phyloP scores from a whole-genome alignment of 2,329 filamentous ascomycete species.

The Zasmidium citrigriseum region DNA sequence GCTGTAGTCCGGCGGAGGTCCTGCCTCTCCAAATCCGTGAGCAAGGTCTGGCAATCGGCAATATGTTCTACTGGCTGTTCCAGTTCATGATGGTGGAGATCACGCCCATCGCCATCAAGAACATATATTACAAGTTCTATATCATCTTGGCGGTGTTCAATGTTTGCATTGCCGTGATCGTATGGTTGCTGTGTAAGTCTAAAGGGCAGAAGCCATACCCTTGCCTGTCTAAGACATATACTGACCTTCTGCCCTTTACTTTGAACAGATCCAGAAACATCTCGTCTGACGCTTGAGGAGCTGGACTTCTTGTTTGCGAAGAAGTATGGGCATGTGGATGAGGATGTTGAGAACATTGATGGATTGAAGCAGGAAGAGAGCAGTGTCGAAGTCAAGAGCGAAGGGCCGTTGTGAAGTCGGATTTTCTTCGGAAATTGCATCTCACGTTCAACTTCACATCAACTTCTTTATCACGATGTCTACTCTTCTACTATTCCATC shows the following conservation, averaged over 20 bases:
- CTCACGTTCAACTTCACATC: not conserved
- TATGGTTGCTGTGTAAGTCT: conserved; percentile 41
- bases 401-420: not conserved
- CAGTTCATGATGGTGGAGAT: conserved; percentile 19
- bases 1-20: conserved; percentile 11
- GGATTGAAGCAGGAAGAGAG: not conserved
- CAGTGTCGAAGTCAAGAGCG: not conserved
- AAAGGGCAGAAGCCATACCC: too few relatives aligned
- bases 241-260: too few relatives aligned
- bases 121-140: conserved; percentile 38
- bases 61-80: conserved; percentile 16
- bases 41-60: conserved; percentile 9
- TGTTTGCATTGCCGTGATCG: conserved; percentile 2
- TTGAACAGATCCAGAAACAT: conserved; percentile 49
- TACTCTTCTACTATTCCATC: too few relatives aligned
- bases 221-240: too few relatives aligned
- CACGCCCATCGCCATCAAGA: conserved; percentile 40
- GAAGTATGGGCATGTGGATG: not conserved
- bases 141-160: conserved; percentile 15
- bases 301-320: conserved; percentile 40
- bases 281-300: conserved; percentile 47
- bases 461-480: not conserved
- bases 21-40: conserved; percentile 11
- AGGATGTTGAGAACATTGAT: not conserved
- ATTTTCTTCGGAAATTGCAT: not conserved